Base-by-base conservation (phyloP, 495 filamentous ascomycete species). In the Pyronema omphalodes region DNA sequence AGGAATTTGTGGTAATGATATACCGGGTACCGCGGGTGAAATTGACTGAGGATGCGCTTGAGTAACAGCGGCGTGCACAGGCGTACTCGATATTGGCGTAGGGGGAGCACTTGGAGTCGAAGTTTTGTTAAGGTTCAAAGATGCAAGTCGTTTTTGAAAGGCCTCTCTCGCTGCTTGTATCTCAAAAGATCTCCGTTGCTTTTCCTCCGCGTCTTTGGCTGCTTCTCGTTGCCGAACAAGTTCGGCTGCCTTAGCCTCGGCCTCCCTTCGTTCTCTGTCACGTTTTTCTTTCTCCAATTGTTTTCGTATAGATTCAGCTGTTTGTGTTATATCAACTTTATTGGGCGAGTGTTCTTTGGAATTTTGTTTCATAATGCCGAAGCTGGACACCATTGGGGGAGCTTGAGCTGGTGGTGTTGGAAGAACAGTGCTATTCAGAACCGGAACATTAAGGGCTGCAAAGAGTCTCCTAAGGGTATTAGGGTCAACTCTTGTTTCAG, bases 401-500 rank as follows among this genome's bases (percentile, higher is more conserved):
- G n/a, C 11, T 51, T 33, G 33, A 14, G 7, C 35, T 14, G 45
- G 36, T 3, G 23, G 12, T 15, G 44, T 23, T 17, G 44, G 47
- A 1, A 34, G 29, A 11, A 17, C 36, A 11, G 5, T 50, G 29
- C 29, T 50, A 9, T 12, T 50, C 47, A 55, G 58, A 48, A 74
- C 53, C 55, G 75, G 69, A 1, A 85, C 72, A 11, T 77, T 78
- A 9, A 85, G 69, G 17, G 81, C 78, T 51, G 72, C 69, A 63
- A 84, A 91, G 9, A 93, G 69, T 39, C 69, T 66, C 52, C 70
- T 72, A 36, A 93, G 68, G 37, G 85, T 56, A 14, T 67, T 64
- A 41, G 78, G 71, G 57, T 86, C 71, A 46, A 88, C 72, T 4
- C 84, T 84, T 47, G 47, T 54, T 65, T 88, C 83, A 9, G 78